Evolutionary conservation across 371 early-diverging fungal genomes (phyloP).

Genomic region (Mortierella sp.): DNA sequence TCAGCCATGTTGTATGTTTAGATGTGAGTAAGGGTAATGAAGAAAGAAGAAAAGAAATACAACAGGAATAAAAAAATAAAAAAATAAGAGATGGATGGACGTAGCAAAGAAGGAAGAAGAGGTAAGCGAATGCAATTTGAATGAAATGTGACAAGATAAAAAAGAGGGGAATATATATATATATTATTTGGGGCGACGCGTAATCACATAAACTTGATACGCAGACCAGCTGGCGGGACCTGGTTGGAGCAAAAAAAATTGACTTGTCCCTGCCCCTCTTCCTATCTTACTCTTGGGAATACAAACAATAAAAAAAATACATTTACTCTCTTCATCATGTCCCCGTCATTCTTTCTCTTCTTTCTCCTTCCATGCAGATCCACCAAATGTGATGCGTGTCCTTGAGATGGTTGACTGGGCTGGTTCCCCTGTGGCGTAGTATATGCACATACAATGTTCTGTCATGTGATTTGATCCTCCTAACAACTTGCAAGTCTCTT

Average conservation of each 20-base stretch:
- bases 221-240: constrained; percentile 1
- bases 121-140: background rate
- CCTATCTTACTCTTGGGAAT: no score
- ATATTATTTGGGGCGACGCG: background rate
- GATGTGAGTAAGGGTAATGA: constrained; percentile 5
- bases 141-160: background rate
- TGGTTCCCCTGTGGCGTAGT: background rate
- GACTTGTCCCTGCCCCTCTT: no score
- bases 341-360: background rate
- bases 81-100: background rate
- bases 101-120: background rate
- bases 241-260: background rate
- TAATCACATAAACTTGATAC: background rate
- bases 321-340: no score
- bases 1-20: constrained; percentile 38
- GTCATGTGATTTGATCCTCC: background rate
- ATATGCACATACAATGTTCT: background rate
- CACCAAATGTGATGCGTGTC: background rate
- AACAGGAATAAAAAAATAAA: background rate
- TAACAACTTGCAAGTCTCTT: background rate
- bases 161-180: background rate
- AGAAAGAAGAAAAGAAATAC: background rate
- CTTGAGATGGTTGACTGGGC: background rate
- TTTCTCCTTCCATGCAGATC: background rate
- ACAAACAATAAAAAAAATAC: no score